These are phyloP conservation scores for Saccharomyces mikatae DNA, from an alignment of 805 yeast genomes.

Conservation along the genomic window DNA sequence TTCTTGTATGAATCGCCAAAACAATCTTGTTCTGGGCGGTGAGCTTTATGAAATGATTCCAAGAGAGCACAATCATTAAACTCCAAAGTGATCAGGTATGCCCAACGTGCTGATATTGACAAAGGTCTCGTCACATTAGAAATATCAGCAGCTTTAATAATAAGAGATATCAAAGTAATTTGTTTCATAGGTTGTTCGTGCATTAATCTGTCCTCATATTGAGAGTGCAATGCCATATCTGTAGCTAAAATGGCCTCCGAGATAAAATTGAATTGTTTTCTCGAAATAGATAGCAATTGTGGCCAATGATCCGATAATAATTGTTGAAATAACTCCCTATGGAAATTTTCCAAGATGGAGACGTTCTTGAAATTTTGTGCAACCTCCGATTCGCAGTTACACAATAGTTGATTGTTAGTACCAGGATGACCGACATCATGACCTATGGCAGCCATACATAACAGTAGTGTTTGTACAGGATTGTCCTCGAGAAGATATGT, in stretches of 20 bases:
- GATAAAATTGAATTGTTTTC: constrained; percentile 15
- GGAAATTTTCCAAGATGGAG: constrained; percentile 78
- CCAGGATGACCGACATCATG: constrained; percentile 98
- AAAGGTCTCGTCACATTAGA: constrained; percentile 85
- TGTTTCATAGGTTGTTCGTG: constrained; percentile 16
- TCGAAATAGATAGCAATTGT: constrained; percentile 15
- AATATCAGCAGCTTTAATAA: constrained; percentile 92
- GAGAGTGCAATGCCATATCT: constrained; percentile 86
- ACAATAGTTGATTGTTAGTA: constrained; percentile 70
- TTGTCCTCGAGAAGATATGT: constrained; percentile 10
- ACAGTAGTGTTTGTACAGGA: constrained; percentile 44
- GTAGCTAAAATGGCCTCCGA: constrained; percentile 56
- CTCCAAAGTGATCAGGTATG: constrained; percentile 67
- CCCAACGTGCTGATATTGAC: constrained; percentile 77
- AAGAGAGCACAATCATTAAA: constrained; percentile 58
- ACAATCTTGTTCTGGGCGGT: constrained; percentile 4
- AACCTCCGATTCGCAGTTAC: constrained; percentile 51
- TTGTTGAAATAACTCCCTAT: constrained; percentile 53
- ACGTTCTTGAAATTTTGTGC: constrained; percentile 52
- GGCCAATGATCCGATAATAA: constrained; percentile 50
- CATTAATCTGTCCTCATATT: constrained; percentile 49
- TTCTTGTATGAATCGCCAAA: constrained; percentile 2
- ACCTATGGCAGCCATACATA: constrained; percentile 78
- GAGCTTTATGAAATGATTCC: constrained; percentile 25
- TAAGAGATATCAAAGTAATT: constrained; percentile 50